Evolutionary conservation across 208 protist species (phyloP).

Genomic region (Novymonas esmeraldas): DNA sequence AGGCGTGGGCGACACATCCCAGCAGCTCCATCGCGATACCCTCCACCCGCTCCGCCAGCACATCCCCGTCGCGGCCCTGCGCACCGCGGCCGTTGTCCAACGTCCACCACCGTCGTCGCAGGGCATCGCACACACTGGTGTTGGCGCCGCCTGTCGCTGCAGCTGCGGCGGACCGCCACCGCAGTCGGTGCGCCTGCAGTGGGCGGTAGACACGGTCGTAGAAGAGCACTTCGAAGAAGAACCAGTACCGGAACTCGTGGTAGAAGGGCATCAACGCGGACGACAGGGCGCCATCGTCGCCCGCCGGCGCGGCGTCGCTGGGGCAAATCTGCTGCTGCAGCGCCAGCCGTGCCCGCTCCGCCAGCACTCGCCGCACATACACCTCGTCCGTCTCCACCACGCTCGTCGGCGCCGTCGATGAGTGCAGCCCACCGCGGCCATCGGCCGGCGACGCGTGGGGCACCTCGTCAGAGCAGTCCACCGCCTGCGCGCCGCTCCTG

Average conservation of each 20-base stretch:
- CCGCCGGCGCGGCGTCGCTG: not conserved
- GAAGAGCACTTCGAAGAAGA: slow-evolving; percentile 70
- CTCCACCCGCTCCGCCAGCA: no score
- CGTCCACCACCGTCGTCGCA: no score
- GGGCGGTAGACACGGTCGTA: slow-evolving; percentile 37
- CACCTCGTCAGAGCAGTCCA: not conserved
- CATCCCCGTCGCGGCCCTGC: no score
- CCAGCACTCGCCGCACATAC: slow-evolving; percentile 19
- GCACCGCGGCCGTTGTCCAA: no score
- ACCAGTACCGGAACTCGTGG: slow-evolving; percentile 78
- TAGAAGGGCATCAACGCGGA: slow-evolving; percentile 34
- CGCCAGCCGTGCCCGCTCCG: not conserved
- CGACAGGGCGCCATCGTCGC: no score
- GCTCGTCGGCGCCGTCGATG: not conserved
- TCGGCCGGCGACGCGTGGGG: no score
- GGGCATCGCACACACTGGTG: no score
- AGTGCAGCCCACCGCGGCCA: not conserved
- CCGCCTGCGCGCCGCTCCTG: not conserved
- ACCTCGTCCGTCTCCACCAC: not conserved
- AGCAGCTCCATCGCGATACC: no score
- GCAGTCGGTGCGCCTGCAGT: slow-evolving; percentile 27
- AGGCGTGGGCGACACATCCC: no score
- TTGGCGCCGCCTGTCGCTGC: no score
- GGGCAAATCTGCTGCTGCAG: slow-evolving; percentile 1
- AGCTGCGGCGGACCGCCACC: slow-evolving; percentile 1